Conservation (phyloP, 208 protist genomes). For the Strigomonas culicis region DNA sequence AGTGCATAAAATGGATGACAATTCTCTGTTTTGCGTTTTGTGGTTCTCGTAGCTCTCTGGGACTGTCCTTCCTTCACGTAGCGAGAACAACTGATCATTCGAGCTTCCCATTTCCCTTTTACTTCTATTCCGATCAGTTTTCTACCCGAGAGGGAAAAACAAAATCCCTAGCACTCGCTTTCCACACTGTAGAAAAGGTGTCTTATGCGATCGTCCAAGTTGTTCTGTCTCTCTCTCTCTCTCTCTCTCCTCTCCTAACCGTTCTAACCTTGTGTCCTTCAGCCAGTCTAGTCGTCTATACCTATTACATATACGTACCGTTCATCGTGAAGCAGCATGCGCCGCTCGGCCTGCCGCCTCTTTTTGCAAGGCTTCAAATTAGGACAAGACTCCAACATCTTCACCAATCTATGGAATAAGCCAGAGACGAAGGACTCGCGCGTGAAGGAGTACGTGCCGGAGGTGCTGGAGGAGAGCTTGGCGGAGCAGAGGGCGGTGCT, state of each 20-base stretch:
- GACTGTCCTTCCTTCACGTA: neutral
- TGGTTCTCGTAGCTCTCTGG: neutral
- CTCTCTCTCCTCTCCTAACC: neutral
- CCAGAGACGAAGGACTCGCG: conserved; percentile 78
- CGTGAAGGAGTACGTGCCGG: conserved; percentile 84
- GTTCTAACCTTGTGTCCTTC: neutral
- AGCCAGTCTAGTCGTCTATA: neutral
- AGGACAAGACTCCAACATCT: conserved; percentile 52
- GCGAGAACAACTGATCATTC: neutral
- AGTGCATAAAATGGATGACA: too few species aligned
- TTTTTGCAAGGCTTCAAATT: conserved; percentile 50
- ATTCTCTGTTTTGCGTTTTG: neutral
- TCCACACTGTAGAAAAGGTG: neutral
- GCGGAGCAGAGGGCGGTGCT: conserved; percentile 75
- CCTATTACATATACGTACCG: neutral
- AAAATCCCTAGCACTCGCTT: neutral
- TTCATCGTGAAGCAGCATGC: too few species aligned
- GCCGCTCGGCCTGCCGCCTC: neutral
- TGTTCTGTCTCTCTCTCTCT: conserved; percentile 1
- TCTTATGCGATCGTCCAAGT: neutral
- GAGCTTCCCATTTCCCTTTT: neutral
- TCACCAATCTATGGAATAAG: conserved; percentile 83
- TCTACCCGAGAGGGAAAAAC: neutral
- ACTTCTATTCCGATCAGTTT: neutral
- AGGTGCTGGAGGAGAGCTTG: conserved; percentile 82